phyloP scores from a whole-genome alignment of 106 monocot genomes.

The Amphibolis antarctica region DNA sequence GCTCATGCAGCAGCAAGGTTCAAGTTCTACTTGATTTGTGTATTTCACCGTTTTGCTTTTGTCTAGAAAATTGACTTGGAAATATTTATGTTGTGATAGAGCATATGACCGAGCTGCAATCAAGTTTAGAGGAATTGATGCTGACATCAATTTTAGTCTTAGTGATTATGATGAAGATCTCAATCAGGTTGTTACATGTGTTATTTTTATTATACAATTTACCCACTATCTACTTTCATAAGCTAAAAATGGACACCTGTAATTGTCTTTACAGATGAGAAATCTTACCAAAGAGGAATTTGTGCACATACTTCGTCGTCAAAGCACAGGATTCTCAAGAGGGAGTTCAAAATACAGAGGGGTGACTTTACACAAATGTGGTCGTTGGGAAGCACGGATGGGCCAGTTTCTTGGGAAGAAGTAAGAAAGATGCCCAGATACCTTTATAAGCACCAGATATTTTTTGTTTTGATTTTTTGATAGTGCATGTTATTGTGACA shows the following conservation, averaged over 20 bases:
- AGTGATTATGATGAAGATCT: conserved; percentile 21
- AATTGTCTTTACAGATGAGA: conserved; percentile 34
- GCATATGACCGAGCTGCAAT: conserved; percentile 25
- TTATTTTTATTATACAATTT: not conserved
- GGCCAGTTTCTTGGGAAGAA: conserved; percentile 95
- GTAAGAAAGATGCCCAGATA: conserved; percentile 17
- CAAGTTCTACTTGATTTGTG: not conserved
- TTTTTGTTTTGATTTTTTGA: too few relatives aligned
- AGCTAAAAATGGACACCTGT: not conserved
- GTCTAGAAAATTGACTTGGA: not conserved
- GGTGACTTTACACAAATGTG: conserved; percentile 96
- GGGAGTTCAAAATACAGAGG: conserved; percentile 95
- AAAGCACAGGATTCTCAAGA: conserved; percentile 83
- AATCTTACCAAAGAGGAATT: conserved; percentile 93
- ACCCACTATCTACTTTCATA: not conserved
- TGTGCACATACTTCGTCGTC: conserved; percentile 79
- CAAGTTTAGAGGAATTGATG: conserved; percentile 23
- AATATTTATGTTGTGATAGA: conserved; percentile 2
- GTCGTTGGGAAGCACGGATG: conserved; percentile 96
- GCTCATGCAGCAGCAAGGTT: conserved; percentile 65
- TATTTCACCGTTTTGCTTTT: not conserved
- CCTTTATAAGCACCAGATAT: not conserved
- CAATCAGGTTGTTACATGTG: conserved; percentile 9
- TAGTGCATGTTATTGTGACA: too few relatives aligned
- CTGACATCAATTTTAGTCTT: conserved; percentile 25